A percentile compares a stretch with the other conserved stretches of the same genome.
Evolutionary conservation across 1,139 yeast species (phyloP).

Genomic region (Wickerhamomyces sp.): DNA sequence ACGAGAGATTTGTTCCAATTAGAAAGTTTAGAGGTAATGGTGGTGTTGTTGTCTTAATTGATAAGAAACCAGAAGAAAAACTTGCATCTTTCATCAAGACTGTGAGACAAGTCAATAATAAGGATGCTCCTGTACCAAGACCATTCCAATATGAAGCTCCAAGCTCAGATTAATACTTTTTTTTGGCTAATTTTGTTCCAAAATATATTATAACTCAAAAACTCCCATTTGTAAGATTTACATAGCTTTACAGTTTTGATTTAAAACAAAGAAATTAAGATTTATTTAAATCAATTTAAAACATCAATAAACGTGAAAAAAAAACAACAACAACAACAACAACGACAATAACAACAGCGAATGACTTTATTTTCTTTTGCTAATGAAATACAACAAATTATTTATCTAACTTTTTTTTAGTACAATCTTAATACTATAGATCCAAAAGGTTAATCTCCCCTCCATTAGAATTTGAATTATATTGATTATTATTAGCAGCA

Average conservation of each 20-base stretch:
- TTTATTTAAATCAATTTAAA: background rate
- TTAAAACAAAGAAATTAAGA: too few species aligned
- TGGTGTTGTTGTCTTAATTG: slow-evolving; percentile 79
- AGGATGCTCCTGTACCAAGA: slow-evolving; percentile 88
- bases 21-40: slow-evolving; percentile 73
- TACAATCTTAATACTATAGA: slow-evolving; percentile 24
- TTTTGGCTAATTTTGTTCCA: too few species aligned
- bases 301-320: too few species aligned
- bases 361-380: too few species aligned
- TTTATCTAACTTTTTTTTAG: too few species aligned
- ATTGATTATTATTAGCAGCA: slow-evolving; percentile 5
- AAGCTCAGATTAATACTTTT: too few species aligned
- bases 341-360: too few species aligned
- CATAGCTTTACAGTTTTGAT: too few species aligned
- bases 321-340: too few species aligned
- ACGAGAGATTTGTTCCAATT: slow-evolving; percentile 77
- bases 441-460: slow-evolving; percentile 42
- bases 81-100: slow-evolving; percentile 65
- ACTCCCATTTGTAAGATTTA: too few species aligned
- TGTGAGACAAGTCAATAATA: slow-evolving; percentile 72
- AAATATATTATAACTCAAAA: too few species aligned
- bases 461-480: slow-evolving; percentile 16
- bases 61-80: slow-evolving; percentile 62
- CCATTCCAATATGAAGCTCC: slow-evolving; percentile 56
- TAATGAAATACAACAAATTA: too few species aligned